A percentile compares a stretch with the other conserved stretches of the same genome.
phyloP scores from a whole-genome alignment of 495 filamentous ascomycete species.

The Aspergillus affinis region DNA sequence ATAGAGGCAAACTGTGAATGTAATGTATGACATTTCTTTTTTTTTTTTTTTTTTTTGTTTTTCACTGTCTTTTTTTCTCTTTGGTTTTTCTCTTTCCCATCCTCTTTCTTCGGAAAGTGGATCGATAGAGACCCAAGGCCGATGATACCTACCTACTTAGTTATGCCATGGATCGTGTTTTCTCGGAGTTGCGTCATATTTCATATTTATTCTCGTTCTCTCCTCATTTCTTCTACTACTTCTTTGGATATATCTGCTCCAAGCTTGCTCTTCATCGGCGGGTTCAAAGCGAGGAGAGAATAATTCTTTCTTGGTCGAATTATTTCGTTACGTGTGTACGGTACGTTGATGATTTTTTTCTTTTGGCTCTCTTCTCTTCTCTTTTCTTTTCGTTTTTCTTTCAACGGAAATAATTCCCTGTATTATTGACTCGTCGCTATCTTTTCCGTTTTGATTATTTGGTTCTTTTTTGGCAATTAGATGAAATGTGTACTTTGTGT shows the following conservation, averaged over 20 bases:
- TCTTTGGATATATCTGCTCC: too few relatives aligned
- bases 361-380: constrained; percentile 10
- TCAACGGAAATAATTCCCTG: neutral
- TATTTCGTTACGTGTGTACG: constrained; percentile 14
- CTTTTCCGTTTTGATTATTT: too few relatives aligned
- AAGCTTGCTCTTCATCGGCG: too few relatives aligned
- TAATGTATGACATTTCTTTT: neutral
- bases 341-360: constrained; percentile 6
- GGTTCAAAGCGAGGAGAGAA: too few relatives aligned
- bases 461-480: neutral
- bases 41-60: constrained; percentile 8
- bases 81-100: neutral
- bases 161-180: neutral
- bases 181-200: neutral
- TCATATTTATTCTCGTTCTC: too few relatives aligned
- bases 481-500: too few relatives aligned
- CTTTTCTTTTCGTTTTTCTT: constrained; percentile 6
- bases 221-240: too few relatives aligned
- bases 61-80: constrained; percentile 18
- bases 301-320: constrained; percentile 4
- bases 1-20: neutral
- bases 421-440: neutral
- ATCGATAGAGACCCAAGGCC: too few relatives aligned
- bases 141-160: constrained; percentile 2
- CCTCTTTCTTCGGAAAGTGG: too few relatives aligned